These are phyloP conservation scores for Aschersonia sp. DNA, from an alignment of 2,329 filamentous ascomycete genomes.

Conservation along the genomic window DNA sequence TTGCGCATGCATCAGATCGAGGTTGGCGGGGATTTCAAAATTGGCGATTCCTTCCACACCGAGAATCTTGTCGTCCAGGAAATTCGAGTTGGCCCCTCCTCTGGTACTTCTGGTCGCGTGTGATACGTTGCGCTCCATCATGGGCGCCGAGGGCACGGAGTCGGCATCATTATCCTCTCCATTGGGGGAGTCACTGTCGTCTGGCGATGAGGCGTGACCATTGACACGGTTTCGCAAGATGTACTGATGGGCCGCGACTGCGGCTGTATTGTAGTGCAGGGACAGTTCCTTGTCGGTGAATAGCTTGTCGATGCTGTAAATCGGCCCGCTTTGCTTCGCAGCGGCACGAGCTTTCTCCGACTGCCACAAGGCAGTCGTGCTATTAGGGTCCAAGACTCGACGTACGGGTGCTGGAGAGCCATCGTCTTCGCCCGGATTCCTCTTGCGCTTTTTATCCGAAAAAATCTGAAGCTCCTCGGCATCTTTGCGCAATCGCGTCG, in stretches of 20 bases:
- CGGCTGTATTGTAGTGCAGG: constrained; percentile 49
- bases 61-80: constrained; percentile 40
- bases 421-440: constrained; percentile 44
- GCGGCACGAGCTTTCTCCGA: constrained; percentile 40
- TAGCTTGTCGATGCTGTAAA: constrained; percentile 55
- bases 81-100: constrained; percentile 27
- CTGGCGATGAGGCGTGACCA: constrained; percentile 32
- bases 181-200: constrained; percentile 38
- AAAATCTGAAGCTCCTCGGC: constrained; percentile 42
- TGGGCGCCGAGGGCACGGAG: constrained; percentile 30
- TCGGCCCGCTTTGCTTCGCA: constrained; percentile 40
- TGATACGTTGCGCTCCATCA: constrained; percentile 50
- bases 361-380: constrained; percentile 47
- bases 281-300: constrained; percentile 57
- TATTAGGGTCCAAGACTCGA: constrained; percentile 38
- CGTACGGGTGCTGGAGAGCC: constrained; percentile 46
- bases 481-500: constrained; percentile 45
- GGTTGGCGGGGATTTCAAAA: constrained; percentile 42
- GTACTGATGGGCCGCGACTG: constrained; percentile 46
- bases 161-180: constrained; percentile 36
- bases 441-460: constrained; percentile 48
- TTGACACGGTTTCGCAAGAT: constrained; percentile 42
- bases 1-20: constrained; percentile 38
- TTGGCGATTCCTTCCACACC: constrained; percentile 46
- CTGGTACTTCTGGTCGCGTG: constrained; percentile 50